These are phyloP conservation scores for Raphidocelis subcapitata DNA, from an alignment of 139 green algal species.

Conservation along the genomic window DNA sequence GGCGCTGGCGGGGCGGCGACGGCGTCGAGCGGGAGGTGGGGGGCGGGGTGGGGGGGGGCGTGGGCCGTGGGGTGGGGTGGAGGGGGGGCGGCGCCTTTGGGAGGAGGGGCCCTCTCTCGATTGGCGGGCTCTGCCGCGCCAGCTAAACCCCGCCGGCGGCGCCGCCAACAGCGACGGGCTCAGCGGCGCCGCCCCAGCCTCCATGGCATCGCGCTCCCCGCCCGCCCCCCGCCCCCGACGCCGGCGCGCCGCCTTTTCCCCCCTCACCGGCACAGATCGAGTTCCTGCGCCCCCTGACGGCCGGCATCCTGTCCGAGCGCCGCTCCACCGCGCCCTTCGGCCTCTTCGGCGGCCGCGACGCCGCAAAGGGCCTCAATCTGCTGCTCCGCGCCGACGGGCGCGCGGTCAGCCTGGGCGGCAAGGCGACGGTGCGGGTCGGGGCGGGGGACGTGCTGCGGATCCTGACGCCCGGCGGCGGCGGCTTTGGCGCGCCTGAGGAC, in stretches of 20 bases:
- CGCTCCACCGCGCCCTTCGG: constrained; percentile 76
- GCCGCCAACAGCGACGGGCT: no score
- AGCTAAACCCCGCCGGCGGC: no score
- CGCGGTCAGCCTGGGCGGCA: constrained; percentile 46
- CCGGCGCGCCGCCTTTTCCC: no score
- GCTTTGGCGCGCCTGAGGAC: constrained; percentile 29
- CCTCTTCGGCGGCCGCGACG: constrained; percentile 69
- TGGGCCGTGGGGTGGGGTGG: no score
- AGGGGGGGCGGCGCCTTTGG: no score
- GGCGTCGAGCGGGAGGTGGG: constrained; percentile 84
- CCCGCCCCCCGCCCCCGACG: no score
- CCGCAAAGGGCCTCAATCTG: constrained; percentile 74
- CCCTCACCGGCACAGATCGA: constrained; percentile 70
- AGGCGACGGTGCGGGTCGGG: constrained; percentile 67
- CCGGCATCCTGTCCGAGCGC: constrained; percentile 86
- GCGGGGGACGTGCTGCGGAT: constrained; percentile 67
- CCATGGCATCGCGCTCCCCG: no score
- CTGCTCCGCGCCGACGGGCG: constrained; percentile 32
- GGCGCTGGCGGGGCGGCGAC: constrained; percentile 80
- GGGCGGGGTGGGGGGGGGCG: no score
- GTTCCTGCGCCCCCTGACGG: constrained; percentile 83
- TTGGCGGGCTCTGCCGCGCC: no score
- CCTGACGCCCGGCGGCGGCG: constrained; percentile 73
- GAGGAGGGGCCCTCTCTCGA: no score
- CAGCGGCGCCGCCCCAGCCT: no score